These are phyloP conservation scores for Penicillium bovifimosum DNA, from an alignment of 495 filamentous ascomycete species.

Conservation along the genomic window DNA sequence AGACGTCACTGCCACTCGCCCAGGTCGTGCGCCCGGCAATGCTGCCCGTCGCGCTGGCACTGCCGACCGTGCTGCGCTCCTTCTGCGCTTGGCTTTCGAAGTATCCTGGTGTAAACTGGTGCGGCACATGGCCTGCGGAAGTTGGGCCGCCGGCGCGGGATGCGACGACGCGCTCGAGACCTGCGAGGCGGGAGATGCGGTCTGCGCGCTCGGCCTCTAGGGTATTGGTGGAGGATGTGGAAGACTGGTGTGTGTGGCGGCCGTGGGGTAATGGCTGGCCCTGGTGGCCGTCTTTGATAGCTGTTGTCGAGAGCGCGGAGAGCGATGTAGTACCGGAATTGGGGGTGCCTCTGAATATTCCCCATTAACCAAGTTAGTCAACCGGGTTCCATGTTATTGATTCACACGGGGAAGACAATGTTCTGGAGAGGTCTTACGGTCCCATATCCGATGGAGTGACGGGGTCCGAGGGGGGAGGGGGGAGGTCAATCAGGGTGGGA, in stretches of 20 bases:
- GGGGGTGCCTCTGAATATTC: slow-evolving; percentile 69
- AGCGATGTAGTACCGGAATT: slow-evolving; percentile 82
- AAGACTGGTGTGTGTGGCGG: slow-evolving; percentile 51
- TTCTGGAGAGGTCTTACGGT: slow-evolving; percentile 56
- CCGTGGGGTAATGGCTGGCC: slow-evolving; percentile 56
- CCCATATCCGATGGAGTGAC: slow-evolving; percentile 84
- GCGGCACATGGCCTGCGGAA: slow-evolving; percentile 21
- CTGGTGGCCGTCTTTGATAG: slow-evolving; percentile 89
- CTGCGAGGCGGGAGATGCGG: slow-evolving; percentile 85
- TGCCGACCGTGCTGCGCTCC: slow-evolving; percentile 80
- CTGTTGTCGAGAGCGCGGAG: slow-evolving; percentile 80
- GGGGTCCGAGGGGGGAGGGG: slow-evolving; percentile 74
- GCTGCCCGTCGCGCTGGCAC: slow-evolving; percentile 71
- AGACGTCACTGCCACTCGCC: slow-evolving; percentile 59
- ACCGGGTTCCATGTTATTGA: slow-evolving; percentile 7
- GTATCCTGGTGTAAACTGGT: slow-evolving; percentile 47
- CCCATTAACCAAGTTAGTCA: slow-evolving; percentile 9
- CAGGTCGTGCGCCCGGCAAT: slow-evolving; percentile 70
- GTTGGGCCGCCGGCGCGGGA: slow-evolving; percentile 47
- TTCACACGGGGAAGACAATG: slow-evolving; percentile 1
- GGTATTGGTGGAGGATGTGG: slow-evolving; percentile 56
- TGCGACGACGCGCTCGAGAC: slow-evolving; percentile 72
- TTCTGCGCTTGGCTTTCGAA: slow-evolving; percentile 62
- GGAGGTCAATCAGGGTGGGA: slow-evolving; percentile 78
- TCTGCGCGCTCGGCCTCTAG: slow-evolving; percentile 88